Evolutionary conservation across 257 asterid genomes (phyloP), one percentile per base, ranked within the genome.

Genomic region (Petunia secreta): DNA sequence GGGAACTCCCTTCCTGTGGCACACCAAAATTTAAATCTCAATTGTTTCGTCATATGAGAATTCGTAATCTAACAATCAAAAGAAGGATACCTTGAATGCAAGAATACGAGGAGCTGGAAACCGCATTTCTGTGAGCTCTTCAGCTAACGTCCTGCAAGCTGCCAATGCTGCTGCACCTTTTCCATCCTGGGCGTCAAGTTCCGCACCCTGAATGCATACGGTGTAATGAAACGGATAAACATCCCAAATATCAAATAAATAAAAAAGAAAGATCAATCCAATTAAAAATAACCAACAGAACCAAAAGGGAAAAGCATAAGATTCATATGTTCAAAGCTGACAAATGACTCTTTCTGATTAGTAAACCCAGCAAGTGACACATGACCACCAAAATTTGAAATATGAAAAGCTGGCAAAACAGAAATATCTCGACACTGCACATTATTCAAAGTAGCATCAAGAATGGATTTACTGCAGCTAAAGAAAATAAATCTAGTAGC

Each of bases 61-160:
- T 34, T 44, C 34, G 50, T 38, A 0, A 16, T 69, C 63, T 65
- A 65, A 60, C 59, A 75, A 25, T 64, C n/a, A 58, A 34, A 41
- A 76, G 44, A n/a, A 0, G 63, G 34, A 74, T 85, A 91, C 99
- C 97, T 92, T 96, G 86, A 96, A 96, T 64, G 98, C 97, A 86
- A 94, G 98, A 86, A 96, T 96, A 68, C 99, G 86, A 64, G 99
- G 98, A 83, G 99, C 98, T 78, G 99, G 99, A 85, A 96, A 96
- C 74, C 98, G 92, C 89, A 88, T 71, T 87, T 93, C 99, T 0
- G 97, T 90, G 75, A 95, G 94, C 91, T 95, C 99, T 87, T 95
- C 99, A 82, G 99, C 98, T 89, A 96, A 89, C 77, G 98, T 94
- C 85, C 98, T 87, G 86, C 99, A 96, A 80, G 99, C 98, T 65